Conservation (phyloP, 225 moss, liverwort and hornwort genomes). For the Rhytidiadelphus loreus region DNA sequence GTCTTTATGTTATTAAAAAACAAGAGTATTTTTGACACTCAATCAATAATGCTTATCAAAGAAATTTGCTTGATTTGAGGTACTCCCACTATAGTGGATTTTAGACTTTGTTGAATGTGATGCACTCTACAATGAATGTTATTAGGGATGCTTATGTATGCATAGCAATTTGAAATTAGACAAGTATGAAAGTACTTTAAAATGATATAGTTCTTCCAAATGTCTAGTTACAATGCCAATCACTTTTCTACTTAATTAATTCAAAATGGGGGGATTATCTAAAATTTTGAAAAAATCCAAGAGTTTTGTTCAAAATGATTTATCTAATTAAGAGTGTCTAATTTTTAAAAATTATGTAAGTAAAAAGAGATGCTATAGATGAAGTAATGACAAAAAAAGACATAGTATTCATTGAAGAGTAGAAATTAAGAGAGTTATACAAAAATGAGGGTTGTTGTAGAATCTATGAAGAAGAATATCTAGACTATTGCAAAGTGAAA, state of each 20-base stretch:
- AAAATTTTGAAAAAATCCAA: neutral
- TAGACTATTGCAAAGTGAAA: neutral
- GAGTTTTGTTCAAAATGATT: neutral
- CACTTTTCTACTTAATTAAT: neutral
- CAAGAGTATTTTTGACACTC: accelerated
- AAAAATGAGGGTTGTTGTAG: neutral
- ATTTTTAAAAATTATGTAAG: neutral
- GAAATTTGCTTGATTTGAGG: neutral
- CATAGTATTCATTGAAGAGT: neutral
- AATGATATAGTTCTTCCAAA: neutral
- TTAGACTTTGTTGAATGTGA: neutral
- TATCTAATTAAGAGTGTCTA: neutral
- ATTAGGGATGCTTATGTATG: neutral
- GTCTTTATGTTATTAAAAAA: neutral
- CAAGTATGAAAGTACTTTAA: neutral
- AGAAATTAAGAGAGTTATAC: neutral
- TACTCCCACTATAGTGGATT: neutral
- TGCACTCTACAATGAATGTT: neutral
- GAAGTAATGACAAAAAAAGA: neutral
- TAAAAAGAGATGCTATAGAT: neutral
- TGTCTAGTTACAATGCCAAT: accelerated
- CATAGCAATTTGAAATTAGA: neutral
- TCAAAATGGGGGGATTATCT: neutral
- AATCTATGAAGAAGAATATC: neutral
- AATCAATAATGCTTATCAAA: neutral